These are phyloP conservation scores for Petrea volubilis DNA, from an alignment of 257 asterid species.

Conservation along the genomic window DNA sequence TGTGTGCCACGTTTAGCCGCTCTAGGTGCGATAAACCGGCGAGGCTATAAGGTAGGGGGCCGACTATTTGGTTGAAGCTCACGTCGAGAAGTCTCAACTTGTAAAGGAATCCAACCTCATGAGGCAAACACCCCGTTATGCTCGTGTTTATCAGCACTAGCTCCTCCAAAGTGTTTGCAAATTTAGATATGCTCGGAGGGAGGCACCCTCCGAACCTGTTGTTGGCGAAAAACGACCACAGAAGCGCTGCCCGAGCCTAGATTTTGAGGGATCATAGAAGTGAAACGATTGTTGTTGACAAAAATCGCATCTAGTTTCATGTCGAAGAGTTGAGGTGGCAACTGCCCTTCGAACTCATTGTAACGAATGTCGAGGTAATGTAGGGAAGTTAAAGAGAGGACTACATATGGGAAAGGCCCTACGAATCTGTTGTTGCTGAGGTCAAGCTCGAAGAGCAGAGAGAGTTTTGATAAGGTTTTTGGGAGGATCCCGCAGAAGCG, in stretches of 20 bases:
- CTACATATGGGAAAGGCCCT: constrained; percentile 66
- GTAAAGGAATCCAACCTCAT: constrained; percentile 64
- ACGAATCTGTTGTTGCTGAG: constrained; percentile 74
- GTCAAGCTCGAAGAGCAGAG: constrained; percentile 65
- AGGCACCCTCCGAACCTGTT: constrained; percentile 60
- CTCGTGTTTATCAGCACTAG: constrained; percentile 58
- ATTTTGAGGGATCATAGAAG: constrained; percentile 48
- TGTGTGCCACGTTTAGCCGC: constrained; percentile 59
- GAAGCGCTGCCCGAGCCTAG: constrained; percentile 54
- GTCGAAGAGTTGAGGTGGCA: constrained; percentile 59
- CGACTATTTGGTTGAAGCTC: constrained; percentile 55
- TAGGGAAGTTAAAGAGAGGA: constrained; percentile 57
- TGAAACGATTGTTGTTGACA: constrained; percentile 54
- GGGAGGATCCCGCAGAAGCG: constrained; percentile 80
- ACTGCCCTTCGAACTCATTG: constrained; percentile 74
- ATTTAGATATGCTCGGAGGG: constrained; percentile 58
- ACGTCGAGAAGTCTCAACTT: constrained; percentile 59
- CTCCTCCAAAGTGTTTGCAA: constrained; percentile 61
- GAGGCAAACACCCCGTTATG: constrained; percentile 63
- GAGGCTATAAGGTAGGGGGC: constrained; percentile 59
- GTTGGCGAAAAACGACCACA: constrained; percentile 70
- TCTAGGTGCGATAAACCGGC: constrained; percentile 61
- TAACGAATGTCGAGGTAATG: constrained; percentile 60
- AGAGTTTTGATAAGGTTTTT: constrained; percentile 42
- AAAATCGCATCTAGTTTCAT: constrained; percentile 59